Evolutionary conservation across 805 yeast genomes (phyloP).

Genomic region (Wickerhamiella nectarea): DNA sequence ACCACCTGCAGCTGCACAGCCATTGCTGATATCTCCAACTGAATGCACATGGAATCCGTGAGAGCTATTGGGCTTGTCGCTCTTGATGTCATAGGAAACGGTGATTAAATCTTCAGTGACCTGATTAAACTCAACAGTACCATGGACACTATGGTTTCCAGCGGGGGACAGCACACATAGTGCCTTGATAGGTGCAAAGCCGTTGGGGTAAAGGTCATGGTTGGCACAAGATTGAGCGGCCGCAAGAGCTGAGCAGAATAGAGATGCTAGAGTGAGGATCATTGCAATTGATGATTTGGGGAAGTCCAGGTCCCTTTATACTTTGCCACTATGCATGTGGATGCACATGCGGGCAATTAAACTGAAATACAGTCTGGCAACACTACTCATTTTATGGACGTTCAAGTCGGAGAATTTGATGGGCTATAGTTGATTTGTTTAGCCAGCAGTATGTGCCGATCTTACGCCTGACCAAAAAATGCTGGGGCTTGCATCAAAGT

Average conservation of each 20-base stretch:
- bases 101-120: background rate
- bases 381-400: too few relatives aligned
- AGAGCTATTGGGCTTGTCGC: constrained; percentile 6
- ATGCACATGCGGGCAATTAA: background rate
- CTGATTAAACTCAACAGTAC: constrained; percentile 1
- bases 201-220: background rate
- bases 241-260: background rate
- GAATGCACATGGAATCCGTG: constrained; percentile 9
- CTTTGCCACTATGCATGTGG: background rate
- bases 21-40: constrained; percentile 35
- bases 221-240: background rate
- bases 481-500: too few relatives aligned
- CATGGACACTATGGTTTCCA: constrained; percentile 1
- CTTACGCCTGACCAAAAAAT: too few relatives aligned
- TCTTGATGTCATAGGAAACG: constrained; percentile 25
- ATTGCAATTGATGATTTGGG: background rate
- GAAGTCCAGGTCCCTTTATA: background rate
- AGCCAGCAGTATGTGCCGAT: too few relatives aligned
- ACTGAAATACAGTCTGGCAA: background rate
- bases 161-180: constrained; percentile 3
- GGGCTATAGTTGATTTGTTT: too few relatives aligned
- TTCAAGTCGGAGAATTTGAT: too few relatives aligned
- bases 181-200: constrained; percentile 4
- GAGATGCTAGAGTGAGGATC: background rate
- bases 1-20: constrained; percentile 86